Base-by-base conservation (phyloP, 1,284 basidiomycete genomes). In the Leccinum ponderosum region DNA sequence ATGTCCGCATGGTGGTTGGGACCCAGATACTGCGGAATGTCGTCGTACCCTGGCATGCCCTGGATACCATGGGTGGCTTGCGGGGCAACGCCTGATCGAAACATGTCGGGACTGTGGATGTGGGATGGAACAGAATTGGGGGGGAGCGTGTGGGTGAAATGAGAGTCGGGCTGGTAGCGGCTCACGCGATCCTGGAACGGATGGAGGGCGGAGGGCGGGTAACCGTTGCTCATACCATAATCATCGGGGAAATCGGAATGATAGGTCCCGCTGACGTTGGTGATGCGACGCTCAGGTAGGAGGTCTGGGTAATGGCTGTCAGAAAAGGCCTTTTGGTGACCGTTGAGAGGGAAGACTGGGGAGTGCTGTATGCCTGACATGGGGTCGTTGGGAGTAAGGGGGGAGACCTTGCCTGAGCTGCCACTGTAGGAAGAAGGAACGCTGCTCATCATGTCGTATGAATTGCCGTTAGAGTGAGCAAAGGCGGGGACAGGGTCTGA, bases 361-460 rank as follows among this genome's bases (percentile, higher is more conserved):
- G 82, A 75, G 64, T 83, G 83, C 62, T 86, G 86, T 5, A 89
- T 78, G 56, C 77, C 77, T 57, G 77, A 76, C 59, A 84, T 83
- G 52, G 85, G 76, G 72, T 91, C 89, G 67, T 74, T 86, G 44
- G 88, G 89, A 5, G 87, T 88, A 53, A 90, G 78, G 0, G 89
- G 89, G 15, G 90, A 91, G 53, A 87, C 85, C 73, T 90, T 90
- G 64, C 87, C 87, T 61, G 85, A 87, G 74, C 80, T 82, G 42
- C 70, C 66, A 68, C 85, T 81, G 54, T 79, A 85, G 2, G 87
- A 87, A 9, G 81, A 81, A 27, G 83, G 78, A n/a, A 88, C 75
- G 64, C 81, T 81, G 72, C 76, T 78, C 68, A 89, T 85, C 66
- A 88, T 81, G 72, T 87, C 86, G 76, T 88, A 90, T 3, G 84